Evolutionary conservation across 495 filamentous ascomycete species (phyloP).

Genomic region (Talaromyces proteolyticus): DNA sequence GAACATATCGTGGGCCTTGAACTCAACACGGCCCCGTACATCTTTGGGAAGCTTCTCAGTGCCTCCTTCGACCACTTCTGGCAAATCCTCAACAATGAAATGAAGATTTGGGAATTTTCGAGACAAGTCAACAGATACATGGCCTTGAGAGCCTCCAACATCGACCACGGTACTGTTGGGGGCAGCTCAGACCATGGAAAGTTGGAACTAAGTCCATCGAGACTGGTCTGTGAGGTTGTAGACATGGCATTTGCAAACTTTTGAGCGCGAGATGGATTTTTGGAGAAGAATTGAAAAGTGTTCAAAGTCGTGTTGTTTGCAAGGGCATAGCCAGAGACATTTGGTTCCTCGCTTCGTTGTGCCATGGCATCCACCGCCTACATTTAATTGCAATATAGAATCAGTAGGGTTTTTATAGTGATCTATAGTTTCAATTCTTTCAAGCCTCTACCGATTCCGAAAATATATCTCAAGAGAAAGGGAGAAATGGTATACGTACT

Average conservation of each 20-base stretch:
- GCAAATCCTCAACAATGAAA: conserved; percentile 51
- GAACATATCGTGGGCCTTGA: conserved; percentile 45
- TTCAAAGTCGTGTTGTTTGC: conserved; percentile 4
- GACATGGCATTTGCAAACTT: conserved; percentile 49
- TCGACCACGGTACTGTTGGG: conserved; percentile 10
- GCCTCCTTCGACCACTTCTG: conserved; percentile 25
- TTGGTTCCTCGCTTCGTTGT: background rate
- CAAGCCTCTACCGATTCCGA: too few species aligned
- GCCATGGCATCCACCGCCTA: conserved; percentile 5
- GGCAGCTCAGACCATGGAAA: conserved; percentile 11
- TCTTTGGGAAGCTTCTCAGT: background rate
- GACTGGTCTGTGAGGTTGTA: conserved; percentile 33
- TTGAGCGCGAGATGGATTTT: conserved; percentile 21
- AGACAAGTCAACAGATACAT: conserved; percentile 19
- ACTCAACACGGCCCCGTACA: conserved; percentile 24
- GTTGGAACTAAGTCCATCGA: conserved; percentile 30
- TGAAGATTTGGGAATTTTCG: conserved; percentile 13
- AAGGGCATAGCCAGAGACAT: conserved; percentile 3
- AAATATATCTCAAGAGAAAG: background rate
- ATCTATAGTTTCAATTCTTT: background rate
- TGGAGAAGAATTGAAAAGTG: conserved; percentile 3
- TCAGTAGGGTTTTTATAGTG: background rate
- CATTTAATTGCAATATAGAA: too few species aligned
- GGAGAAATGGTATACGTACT: background rate
- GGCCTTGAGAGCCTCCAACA: conserved; percentile 26